Base-by-base conservation (phyloP, 2,329 filamentous ascomycete genomes). In the Cryphonectria carpinicola region DNA sequence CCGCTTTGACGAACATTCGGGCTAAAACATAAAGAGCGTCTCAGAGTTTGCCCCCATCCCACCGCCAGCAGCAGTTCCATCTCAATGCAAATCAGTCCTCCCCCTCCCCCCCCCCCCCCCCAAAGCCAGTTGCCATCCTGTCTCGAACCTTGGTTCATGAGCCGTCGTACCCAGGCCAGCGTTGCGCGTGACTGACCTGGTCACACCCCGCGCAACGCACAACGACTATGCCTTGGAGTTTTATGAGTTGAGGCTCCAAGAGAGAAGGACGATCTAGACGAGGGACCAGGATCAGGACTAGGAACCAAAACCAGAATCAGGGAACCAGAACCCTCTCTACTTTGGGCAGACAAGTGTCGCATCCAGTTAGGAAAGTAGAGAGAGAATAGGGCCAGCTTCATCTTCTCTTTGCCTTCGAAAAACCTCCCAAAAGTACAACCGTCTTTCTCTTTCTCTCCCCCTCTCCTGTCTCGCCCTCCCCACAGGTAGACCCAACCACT, bases 11-110 rank as follows among this genome's bases (percentile, higher is more conserved):
- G 58, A 76, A 73, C 66, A 63, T 68, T 67, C 73, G 73, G 77
- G 75, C 78, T 79, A 80, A 81, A 81, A 80, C 80, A 77, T 73
- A 68, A 74, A 74, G 73, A 72, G 72, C 75, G 79, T 80, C 79
- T 80, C 78, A 78, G 75, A 74, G 43, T 60, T 70, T 58, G 43
- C 19, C 67, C 67, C 61, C 63, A 70, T 58, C 52, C 70, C 67
- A 67, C 52, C 60, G 56, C 28, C 11, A 60, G 49, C 58, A 68
- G 54, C 37, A 54, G 56, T 46, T 17, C 54, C 22, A 22, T 61
- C 62, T 61, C 52, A 69, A 66, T 71, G 67, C 70, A 69, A 54
- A 17, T 49, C 19, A 19, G 41, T 52, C 17, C 41, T 43, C 2
- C 46, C 46, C 46, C 19, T 8, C 10, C 46, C 46, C 7, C 41